Evolutionary conservation across 116 monocot genomes (phyloP), one percentile per base, ranked within the genome.

Genomic region (Trichopus zeylanicus): DNA sequence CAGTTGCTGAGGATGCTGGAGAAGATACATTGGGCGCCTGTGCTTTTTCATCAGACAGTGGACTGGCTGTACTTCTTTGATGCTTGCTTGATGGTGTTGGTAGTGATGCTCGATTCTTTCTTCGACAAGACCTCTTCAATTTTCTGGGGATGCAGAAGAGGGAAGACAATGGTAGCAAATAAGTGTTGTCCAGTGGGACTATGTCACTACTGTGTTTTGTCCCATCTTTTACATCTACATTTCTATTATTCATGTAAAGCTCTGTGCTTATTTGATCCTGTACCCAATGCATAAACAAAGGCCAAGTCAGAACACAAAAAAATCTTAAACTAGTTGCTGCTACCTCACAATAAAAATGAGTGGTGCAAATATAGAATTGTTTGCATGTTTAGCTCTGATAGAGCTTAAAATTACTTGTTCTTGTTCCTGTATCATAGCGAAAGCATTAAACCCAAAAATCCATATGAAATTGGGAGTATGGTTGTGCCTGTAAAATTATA

Each of bases 161-260:
- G 28, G 68, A 76, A 57, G 85, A 73, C 39, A 79, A 63, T 16
- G 80, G 77, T 33, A 77, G 46, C 21, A 73, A 61, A 58, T 28
- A 70, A 62, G 74, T 64, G 19, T 48, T 47, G 26, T 77, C 77
- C 48, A 71, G 38, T 51, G 51, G 46, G 28, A 55, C 51, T 60
- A 39, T 55, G 29, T 46, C 38, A 32, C 48, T 57, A 22, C 5
- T 48, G n/a, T n/a, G n/a, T n/a, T n/a, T n/a, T 52, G 24, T 35
- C 1, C 59, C 26, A 18, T 30, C 55, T n/a, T n/a, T 58, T 25
- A 18, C 59, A 32, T 16, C 37, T 68, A 67, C 31, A 9, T 29
- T 49, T 22, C 42, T 19, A 59, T 48, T 23, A 27, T 23, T 46
- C 6, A 29, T 29, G 1, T 62, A 57, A 46, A 48, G 24, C 30